Conservation (phyloP, 225 moss, liverwort and hornwort genomes). For the Climacium dendroides region DNA sequence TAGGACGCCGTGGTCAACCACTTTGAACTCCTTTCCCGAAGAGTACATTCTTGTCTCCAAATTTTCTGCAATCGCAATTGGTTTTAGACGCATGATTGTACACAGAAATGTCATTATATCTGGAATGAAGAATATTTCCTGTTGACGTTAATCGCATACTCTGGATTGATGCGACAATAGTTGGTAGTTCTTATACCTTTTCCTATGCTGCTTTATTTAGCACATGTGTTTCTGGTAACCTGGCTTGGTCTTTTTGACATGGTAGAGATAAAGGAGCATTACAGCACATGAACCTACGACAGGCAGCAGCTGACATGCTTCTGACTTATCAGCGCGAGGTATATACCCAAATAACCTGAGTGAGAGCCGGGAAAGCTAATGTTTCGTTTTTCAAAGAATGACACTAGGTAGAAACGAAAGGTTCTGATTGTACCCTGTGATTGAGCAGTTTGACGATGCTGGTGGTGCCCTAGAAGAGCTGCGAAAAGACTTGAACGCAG, state of each 20-base stretch:
- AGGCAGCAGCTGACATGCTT: conserved; percentile 84
- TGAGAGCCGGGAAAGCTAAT: not conserved
- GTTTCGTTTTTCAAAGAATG: not conserved
- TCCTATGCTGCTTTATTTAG: not conserved
- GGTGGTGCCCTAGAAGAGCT: conserved; percentile 93
- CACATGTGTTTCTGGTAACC: not conserved
- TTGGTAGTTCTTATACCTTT: not conserved
- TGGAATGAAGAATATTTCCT: not conserved
- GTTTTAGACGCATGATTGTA: not conserved
- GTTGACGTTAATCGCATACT: not conserved
- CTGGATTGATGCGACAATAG: not conserved
- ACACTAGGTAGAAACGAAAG: not conserved
- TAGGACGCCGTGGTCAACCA: not conserved
- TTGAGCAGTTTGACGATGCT: conserved; percentile 74
- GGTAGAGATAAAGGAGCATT: conserved; percentile 11
- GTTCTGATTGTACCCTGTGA: not conserved
- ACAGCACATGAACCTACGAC: conserved; percentile 29
- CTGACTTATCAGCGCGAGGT: conserved; percentile 89
- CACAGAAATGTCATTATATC: not conserved
- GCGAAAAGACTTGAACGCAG: conserved; percentile 84
- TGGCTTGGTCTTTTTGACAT: not conserved
- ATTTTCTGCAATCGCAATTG: not conserved
- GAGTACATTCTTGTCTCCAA: conserved; percentile 10
- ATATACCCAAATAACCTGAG: not conserved
- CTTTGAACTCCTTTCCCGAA: not conserved